A percentile compares a stretch with the other conserved stretches of the same genome.
Conservation (phyloP, 2,329 filamentous ascomycete genomes). For the Alternaria longipes region DNA sequence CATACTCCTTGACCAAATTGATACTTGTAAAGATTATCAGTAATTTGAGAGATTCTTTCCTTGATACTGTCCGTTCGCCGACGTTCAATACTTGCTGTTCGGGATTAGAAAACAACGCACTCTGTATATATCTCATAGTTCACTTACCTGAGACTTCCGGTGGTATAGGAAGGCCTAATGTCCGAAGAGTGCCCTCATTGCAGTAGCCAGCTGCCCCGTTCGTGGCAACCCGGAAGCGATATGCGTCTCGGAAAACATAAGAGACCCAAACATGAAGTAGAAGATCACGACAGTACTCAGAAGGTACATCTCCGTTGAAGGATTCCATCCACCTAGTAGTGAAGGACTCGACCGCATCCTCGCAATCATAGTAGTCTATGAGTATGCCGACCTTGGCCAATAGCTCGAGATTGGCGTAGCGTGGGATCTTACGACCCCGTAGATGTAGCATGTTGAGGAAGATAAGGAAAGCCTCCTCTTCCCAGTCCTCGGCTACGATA, state of each 20-base stretch:
- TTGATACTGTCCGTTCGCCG: neutral
- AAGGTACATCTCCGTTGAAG: neutral
- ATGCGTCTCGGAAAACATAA: neutral
- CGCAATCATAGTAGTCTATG: neutral
- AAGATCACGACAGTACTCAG: neutral
- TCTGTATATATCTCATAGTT: neutral
- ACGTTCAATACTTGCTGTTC: neutral
- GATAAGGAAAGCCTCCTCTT: conserved; percentile 53
- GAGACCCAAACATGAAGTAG: neutral
- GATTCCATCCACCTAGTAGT: neutral
- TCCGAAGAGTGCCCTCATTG: neutral
- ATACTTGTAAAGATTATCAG: neutral
- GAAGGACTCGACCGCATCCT: neutral
- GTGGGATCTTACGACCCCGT: conserved; percentile 51
- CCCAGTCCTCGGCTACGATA: conserved; percentile 22
- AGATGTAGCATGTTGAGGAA: conserved; percentile 59
- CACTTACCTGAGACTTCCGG: neutral
- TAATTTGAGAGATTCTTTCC: neutral
- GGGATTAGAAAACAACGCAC: neutral
- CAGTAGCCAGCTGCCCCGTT: neutral
- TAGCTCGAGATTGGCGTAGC: neutral
- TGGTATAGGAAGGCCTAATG: neutral
- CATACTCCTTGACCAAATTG: neutral
- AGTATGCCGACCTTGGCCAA: neutral
- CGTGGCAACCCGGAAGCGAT: neutral